Conservation (phyloP, 1,284 basidiomycete species). For the Ceratobasidium sp. region DNA sequence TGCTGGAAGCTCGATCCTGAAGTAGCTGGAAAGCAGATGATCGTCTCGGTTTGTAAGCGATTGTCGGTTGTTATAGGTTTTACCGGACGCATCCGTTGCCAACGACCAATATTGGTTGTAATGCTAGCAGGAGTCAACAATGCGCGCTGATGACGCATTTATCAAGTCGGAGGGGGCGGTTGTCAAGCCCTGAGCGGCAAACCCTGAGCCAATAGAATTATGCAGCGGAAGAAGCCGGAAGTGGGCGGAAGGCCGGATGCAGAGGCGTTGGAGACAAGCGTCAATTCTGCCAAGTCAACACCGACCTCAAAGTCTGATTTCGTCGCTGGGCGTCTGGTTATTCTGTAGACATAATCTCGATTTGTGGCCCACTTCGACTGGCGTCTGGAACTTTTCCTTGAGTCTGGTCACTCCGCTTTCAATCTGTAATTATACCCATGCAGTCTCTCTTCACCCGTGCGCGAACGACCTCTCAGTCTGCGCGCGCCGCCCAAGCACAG, state of each 20-base stretch:
- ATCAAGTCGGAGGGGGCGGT: conserved; percentile 14
- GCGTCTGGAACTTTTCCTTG: conserved; percentile 24
- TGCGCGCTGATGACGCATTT: background rate
- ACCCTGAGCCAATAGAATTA: conserved; percentile 19
- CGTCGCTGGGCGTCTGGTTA: background rate
- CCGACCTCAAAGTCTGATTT: conserved; percentile 11
- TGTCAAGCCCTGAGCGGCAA: conserved; percentile 26
- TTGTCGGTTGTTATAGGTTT: too few relatives aligned
- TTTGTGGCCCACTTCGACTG: background rate
- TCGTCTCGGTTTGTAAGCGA: too few relatives aligned
- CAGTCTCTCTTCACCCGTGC: conserved; percentile 36
- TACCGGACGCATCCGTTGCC: too few relatives aligned
- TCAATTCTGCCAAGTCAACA: conserved; percentile 27
- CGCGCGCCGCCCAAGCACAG: conserved; percentile 2
- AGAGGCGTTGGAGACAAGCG: background rate
- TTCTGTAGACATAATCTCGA: conserved; percentile 20
- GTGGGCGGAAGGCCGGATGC: background rate
- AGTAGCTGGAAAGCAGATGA: too few relatives aligned
- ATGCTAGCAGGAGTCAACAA: too few relatives aligned
- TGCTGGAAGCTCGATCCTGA: too few relatives aligned
- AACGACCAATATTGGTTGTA: too few relatives aligned
- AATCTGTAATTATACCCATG: conserved; percentile 3
- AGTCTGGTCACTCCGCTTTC: conserved; percentile 25
- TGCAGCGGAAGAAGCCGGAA: conserved; percentile 2
- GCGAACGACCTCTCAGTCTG: conserved; percentile 31